Evolutionary conservation across 768 basidiomycete species (phyloP).

Genomic region (Tylopilus felleus): DNA sequence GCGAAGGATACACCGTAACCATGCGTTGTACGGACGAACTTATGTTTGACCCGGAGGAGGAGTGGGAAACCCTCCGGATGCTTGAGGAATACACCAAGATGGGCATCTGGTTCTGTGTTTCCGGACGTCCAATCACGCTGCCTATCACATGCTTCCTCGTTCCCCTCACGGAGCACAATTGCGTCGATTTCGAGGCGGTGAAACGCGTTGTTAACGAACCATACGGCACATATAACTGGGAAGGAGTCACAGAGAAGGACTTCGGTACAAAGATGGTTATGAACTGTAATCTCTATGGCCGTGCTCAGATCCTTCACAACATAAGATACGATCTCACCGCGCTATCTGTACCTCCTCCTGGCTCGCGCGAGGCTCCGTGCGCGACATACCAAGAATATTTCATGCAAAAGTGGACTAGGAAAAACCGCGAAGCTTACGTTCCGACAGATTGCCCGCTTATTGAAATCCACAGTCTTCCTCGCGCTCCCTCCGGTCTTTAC

Average conservation of each 20-base stretch:
- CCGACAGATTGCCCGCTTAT: slow-evolving; percentile 59
- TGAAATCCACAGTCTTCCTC: slow-evolving; percentile 47
- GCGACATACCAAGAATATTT: slow-evolving; percentile 62
- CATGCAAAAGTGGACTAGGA: slow-evolving; percentile 50
- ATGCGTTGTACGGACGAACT: slow-evolving; percentile 48
- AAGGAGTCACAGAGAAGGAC: slow-evolving; percentile 43
- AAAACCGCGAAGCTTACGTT: slow-evolving; percentile 41
- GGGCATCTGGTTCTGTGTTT: slow-evolving; percentile 61
- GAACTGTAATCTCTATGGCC: slow-evolving; percentile 54
- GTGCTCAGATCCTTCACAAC: slow-evolving; percentile 50
- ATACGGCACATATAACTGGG: slow-evolving; percentile 55
- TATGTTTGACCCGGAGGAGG: slow-evolving; percentile 47
- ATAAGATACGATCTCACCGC: slow-evolving; percentile 68
- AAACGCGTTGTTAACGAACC: slow-evolving; percentile 46
- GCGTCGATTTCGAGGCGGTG: slow-evolving; percentile 60
- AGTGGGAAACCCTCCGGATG: slow-evolving; percentile 42
- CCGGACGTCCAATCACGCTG: slow-evolving; percentile 49
- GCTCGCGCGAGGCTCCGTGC: slow-evolving; percentile 45
- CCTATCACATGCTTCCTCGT: slow-evolving; percentile 63
- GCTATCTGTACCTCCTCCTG: slow-evolving; percentile 50
- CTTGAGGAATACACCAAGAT: slow-evolving; percentile 66
- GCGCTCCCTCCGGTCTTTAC: slow-evolving; percentile 42
- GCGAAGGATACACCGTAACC: slow-evolving; percentile 29
- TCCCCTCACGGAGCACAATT: slow-evolving; percentile 49
- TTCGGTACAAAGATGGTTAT: slow-evolving; percentile 51